These are phyloP conservation scores for Paramarasmius palmivorus DNA, from an alignment of 1,284 basidiomycete species.

Conservation along the genomic window DNA sequence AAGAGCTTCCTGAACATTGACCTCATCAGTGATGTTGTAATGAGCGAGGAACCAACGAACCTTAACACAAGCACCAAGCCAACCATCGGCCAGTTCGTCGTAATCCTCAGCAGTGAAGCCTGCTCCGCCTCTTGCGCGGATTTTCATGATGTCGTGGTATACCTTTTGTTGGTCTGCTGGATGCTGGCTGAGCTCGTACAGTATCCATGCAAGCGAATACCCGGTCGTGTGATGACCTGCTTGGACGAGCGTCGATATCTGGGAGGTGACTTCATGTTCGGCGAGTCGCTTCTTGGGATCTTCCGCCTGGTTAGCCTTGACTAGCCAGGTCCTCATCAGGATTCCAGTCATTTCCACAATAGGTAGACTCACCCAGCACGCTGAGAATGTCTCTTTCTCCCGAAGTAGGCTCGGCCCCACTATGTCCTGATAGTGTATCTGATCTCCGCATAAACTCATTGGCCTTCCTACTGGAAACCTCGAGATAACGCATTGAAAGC, in stretches of 20 bases:
- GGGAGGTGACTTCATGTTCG: constrained; percentile 25
- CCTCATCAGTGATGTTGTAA: neutral
- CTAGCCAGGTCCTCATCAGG: constrained; percentile 9
- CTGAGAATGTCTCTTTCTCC: constrained; percentile 24
- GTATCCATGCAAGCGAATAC: constrained; percentile 21
- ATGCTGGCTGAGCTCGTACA: constrained; percentile 25
- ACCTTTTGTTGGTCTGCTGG: constrained; percentile 22
- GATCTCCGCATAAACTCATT: neutral
- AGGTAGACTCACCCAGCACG: constrained; percentile 24
- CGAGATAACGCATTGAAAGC: neutral
- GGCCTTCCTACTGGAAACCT: neutral
- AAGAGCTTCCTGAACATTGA: neutral
- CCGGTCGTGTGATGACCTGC: constrained; percentile 28
- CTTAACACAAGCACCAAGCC: constrained; percentile 12
- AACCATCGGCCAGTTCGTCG: constrained; percentile 16
- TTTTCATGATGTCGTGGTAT: constrained; percentile 17
- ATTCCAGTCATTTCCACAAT: too few species aligned
- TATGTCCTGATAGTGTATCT: neutral
- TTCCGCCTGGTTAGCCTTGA: constrained; percentile 20
- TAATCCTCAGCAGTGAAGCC: neutral
- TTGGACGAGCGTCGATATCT: constrained; percentile 21
- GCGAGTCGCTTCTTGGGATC: constrained; percentile 16
- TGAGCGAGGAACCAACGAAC: constrained; percentile 1
- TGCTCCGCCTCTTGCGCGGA: neutral
- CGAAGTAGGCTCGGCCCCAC: too few species aligned